A percentile compares a stretch with the other conserved stretches of the same genome.
Evolutionary conservation across 805 yeast genomes (phyloP).

Genomic region (Monosporozyma servazzii): DNA sequence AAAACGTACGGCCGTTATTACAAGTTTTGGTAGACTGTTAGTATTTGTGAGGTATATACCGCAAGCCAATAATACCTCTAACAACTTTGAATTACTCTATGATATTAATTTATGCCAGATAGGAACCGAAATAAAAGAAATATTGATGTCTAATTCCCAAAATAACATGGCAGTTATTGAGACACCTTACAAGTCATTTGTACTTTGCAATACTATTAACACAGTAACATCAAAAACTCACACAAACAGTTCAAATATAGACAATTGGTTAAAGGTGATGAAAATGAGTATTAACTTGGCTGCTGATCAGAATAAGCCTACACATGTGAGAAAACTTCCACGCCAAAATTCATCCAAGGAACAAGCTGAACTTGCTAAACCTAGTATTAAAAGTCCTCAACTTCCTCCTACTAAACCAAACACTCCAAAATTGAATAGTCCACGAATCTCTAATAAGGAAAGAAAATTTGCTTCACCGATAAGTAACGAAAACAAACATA

Average conservation of each 20-base stretch:
- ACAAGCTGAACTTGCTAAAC: background rate
- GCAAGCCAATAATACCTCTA: background rate
- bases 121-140: conserved; percentile 49
- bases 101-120: conserved; percentile 49
- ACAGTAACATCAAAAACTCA: conserved; percentile 42
- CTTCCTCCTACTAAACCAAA: background rate
- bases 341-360: background rate
- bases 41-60: conserved; percentile 37
- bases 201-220: conserved; percentile 11
- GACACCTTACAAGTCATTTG: conserved; percentile 45
- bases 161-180: conserved; percentile 43
- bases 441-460: conserved; percentile 8
- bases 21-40: conserved; percentile 55
- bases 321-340: background rate
- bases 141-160: conserved; percentile 36
- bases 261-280: conserved; percentile 48
- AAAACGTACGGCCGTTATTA: conserved; percentile 46
- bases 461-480: background rate
- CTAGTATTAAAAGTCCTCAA: background rate
- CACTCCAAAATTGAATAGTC: conserved; percentile 15
- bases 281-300: conserved; percentile 41
- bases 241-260: conserved; percentile 24
- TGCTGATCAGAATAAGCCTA: conserved; percentile 30
- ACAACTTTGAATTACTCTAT: conserved; percentile 35
- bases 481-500: conserved; percentile 7